These are phyloP conservation scores for Coniferiporia sulphurascens DNA, from an alignment of 1,284 basidiomycete genomes.

Conservation along the genomic window DNA sequence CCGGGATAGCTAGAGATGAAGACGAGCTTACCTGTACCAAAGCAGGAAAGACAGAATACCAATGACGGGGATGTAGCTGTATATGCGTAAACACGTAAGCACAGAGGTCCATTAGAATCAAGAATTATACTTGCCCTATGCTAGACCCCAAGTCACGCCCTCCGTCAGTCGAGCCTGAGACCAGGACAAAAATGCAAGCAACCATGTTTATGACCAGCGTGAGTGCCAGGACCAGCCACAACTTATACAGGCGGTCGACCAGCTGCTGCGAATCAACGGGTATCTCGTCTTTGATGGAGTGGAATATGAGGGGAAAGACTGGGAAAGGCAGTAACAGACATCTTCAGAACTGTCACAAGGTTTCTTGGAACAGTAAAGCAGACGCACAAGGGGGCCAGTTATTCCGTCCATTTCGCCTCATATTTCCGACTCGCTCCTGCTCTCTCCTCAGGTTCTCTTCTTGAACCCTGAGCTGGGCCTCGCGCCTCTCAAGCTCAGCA, in stretches of 20 bases:
- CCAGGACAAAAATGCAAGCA: constrained; percentile 83
- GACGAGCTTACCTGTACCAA: constrained; percentile 73
- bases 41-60: constrained; percentile 78
- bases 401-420: constrained; percentile 76
- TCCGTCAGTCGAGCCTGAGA: constrained; percentile 72
- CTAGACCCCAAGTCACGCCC: constrained; percentile 77
- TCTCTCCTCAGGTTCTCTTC: constrained; percentile 70
- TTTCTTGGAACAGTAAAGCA: not conserved
- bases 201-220: constrained; percentile 89
- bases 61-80: constrained; percentile 83
- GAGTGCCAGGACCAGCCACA: constrained; percentile 78
- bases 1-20: not conserved
- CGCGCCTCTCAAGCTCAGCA: constrained; percentile 23
- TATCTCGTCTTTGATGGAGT: constrained; percentile 88
- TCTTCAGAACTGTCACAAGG: not conserved
- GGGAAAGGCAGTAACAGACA: constrained; percentile 18
- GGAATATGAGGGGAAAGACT: constrained; percentile 94
- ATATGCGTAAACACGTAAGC: constrained; percentile 26
- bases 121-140: constrained; percentile 55
- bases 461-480: constrained; percentile 34
- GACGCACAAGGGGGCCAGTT: constrained; percentile 84
- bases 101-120: constrained; percentile 25
- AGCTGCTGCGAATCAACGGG: constrained; percentile 76
- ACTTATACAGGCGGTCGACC: constrained; percentile 80
- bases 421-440: constrained; percentile 72